A percentile compares a stretch with the other conserved stretches of the same genome.
Conservation (phyloP, 345 rosid species). For the Salix dunnii region DNA sequence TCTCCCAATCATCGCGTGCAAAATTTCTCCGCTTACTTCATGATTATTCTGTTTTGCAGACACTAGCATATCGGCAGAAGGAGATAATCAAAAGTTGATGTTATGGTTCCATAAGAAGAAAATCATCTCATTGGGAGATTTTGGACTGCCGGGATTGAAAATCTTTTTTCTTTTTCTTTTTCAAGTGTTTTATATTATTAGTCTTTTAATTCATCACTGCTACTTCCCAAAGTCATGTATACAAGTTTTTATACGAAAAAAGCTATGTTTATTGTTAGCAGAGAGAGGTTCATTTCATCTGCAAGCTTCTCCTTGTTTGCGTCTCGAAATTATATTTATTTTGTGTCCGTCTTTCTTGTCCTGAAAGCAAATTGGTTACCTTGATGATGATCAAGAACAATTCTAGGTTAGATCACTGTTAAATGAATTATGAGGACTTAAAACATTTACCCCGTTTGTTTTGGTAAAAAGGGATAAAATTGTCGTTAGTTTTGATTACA, state of each 20-base stretch:
- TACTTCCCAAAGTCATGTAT: not conserved
- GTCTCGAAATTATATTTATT: too few relatives aligned
- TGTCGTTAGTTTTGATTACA: not conserved
- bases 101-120: not conserved
- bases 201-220: not conserved
- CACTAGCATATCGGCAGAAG: slow-evolving; percentile 50
- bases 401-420: too few relatives aligned
- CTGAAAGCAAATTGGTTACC: too few relatives aligned
- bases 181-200: not conserved
- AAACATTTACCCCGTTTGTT: too few relatives aligned
- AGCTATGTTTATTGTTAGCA: not conserved
- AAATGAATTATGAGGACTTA: too few relatives aligned
- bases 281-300: not conserved
- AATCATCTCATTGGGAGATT: not conserved
- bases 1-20: not conserved
- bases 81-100: not conserved
- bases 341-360: too few relatives aligned
- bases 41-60: slow-evolving; percentile 26
- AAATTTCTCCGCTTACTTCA: not conserved
- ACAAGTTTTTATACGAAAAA: not conserved
- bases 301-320: too few relatives aligned
- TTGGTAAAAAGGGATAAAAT: too few relatives aligned
- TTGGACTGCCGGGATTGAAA: not conserved
- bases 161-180: not conserved
- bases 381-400: too few relatives aligned